Percentiles rank a stretch among this genome's conserved stretches.
These are phyloP conservation scores for Xylaria sp. DNA, from an alignment of 2,329 filamentous ascomycete genomes.

Conservation along the genomic window DNA sequence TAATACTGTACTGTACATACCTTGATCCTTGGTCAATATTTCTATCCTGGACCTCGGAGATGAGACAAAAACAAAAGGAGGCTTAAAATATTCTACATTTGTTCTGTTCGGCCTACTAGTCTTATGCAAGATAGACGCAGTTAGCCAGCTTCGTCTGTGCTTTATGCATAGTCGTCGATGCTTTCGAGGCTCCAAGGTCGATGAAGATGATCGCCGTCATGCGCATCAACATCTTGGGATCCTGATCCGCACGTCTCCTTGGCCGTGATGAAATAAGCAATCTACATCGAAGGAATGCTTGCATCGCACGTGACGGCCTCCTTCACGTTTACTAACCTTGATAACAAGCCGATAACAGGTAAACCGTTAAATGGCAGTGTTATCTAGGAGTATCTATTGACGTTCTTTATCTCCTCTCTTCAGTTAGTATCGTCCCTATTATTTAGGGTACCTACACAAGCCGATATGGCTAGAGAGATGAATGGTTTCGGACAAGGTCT, in stretches of 20 bases:
- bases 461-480: too few species aligned
- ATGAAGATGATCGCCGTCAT: neutral
- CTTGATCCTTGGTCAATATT: neutral
- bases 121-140: neutral
- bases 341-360: too few species aligned
- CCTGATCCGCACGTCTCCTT: too few species aligned
- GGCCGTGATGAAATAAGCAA: neutral
- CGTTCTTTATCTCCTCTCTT: too few species aligned
- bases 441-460: too few species aligned
- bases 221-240: neutral
- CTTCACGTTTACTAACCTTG: too few species aligned
- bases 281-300: neutral
- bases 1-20: too few species aligned
- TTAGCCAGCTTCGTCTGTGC: neutral
- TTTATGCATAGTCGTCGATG: neutral
- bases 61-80: constrained; percentile 1
- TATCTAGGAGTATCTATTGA: neutral
- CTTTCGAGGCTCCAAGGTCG: neutral
- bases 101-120: neutral
- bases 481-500: too few species aligned
- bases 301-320: neutral
- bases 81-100: neutral
- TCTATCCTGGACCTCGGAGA: constrained; percentile 9
- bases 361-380: too few species aligned
- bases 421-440: too few species aligned